Percentiles rank a stretch among this genome's conserved stretches.
phyloP scores from a whole-genome alignment of 2,329 filamentous ascomycete species.

The Aspergillus carbonarius region DNA sequence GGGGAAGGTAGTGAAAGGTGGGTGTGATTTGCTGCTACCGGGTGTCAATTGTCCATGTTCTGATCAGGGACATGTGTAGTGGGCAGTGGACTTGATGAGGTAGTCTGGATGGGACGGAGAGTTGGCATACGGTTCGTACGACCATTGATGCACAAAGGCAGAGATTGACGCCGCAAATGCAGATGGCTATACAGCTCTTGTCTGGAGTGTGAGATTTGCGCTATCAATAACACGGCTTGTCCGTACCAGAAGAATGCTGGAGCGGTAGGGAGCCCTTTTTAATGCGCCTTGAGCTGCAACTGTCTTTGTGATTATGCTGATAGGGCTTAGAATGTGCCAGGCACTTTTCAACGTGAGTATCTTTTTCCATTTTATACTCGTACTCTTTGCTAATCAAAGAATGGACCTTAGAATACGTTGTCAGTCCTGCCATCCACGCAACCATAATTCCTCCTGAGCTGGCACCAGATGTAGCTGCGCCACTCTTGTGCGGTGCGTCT shows the following conservation, averaged over 20 bases:
- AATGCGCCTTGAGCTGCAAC: too few relatives aligned
- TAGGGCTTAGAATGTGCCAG: slow-evolving; percentile 33
- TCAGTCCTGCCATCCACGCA: slow-evolving; percentile 36
- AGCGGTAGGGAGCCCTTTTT: slow-evolving; percentile 25
- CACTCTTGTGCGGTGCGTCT: slow-evolving; percentile 38
- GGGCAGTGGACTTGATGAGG: slow-evolving; percentile 26
- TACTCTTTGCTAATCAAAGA: neutral
- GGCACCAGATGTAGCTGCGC: slow-evolving; percentile 34
- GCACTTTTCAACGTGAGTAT: slow-evolving; percentile 37
- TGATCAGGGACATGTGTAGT: slow-evolving; percentile 17
- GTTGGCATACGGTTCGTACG: slow-evolving; percentile 34
- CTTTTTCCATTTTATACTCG: neutral
- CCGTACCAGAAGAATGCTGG: slow-evolving; percentile 40
- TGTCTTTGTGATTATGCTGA: neutral
- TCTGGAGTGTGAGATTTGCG: slow-evolving; percentile 39
- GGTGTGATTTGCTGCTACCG: neutral
- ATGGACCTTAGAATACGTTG: slow-evolving; percentile 31
- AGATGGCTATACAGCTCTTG: slow-evolving; percentile 43
- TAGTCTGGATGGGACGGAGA: slow-evolving; percentile 30
- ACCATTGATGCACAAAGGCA: neutral
- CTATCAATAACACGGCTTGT: slow-evolving; percentile 39
- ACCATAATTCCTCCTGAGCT: slow-evolving; percentile 37
- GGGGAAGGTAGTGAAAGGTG: slow-evolving; percentile 41
- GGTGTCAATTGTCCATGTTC: neutral
- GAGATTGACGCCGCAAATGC: slow-evolving; percentile 19